These are phyloP conservation scores for Plasmodium yoelii DNA, from an alignment of 169 alveolate genomes.

Conservation along the genomic window DNA sequence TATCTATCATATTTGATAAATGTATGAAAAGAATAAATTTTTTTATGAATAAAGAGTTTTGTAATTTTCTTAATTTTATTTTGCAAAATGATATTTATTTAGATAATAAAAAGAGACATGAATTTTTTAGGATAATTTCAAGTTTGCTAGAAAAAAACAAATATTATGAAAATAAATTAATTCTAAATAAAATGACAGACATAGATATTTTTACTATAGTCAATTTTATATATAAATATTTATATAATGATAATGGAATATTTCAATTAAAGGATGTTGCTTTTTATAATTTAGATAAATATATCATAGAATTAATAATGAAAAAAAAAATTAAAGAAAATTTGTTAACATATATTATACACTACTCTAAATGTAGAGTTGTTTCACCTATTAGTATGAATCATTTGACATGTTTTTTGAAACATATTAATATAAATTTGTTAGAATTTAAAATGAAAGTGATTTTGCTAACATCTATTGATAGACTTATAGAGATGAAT, in stretches of 20 bases:
- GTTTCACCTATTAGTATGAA: background rate
- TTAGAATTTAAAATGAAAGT: constrained; percentile 71
- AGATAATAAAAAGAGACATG: constrained; percentile 4
- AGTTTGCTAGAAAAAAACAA: constrained; percentile 15
- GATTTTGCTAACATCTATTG: constrained; percentile 50
- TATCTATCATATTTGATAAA: constrained; percentile 30
- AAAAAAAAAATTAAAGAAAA: constrained; percentile 50
- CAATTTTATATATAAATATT: constrained; percentile 62
- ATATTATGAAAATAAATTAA: background rate
- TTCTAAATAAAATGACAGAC: constrained; percentile 40
- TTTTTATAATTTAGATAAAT: constrained; percentile 19
- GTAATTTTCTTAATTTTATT: constrained; percentile 69
- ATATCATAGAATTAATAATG: constrained; percentile 20
- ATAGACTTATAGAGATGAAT: background rate
- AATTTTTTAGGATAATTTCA: constrained; percentile 6
- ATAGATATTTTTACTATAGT: constrained; percentile 64
- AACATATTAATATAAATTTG: constrained; percentile 16
- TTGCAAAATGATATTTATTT: constrained; percentile 47
- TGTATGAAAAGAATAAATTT: constrained; percentile 17
- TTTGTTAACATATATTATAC: constrained; percentile 43
- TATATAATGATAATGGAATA: background rate
- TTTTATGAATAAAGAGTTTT: constrained; percentile 62
- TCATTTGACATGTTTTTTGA: background rate
- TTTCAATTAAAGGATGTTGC: constrained; percentile 4
- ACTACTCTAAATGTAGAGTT: constrained; percentile 37